Conservation (phyloP, 257 asterid species). For the Solanum chilense region DNA sequence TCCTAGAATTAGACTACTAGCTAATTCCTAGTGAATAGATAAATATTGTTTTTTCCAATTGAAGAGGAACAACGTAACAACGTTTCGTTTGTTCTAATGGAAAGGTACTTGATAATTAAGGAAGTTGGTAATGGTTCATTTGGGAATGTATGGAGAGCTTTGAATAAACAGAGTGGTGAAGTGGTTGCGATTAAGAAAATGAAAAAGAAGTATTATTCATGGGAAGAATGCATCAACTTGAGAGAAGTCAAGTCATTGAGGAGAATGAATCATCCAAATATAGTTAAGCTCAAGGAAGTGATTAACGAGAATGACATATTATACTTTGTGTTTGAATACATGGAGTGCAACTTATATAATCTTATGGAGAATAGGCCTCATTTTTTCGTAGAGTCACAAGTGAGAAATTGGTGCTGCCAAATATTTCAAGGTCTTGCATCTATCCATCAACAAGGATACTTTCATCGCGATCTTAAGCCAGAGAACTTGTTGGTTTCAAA, state of each 20-base stretch:
- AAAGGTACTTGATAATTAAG: slow-evolving; percentile 73
- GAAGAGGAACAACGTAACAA: slow-evolving; percentile 4
- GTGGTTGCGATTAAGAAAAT: slow-evolving; percentile 92
- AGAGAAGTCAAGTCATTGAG: slow-evolving; percentile 98
- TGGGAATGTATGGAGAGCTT: slow-evolving; percentile 92
- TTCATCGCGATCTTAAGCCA: slow-evolving; percentile 98
- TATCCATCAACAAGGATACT: slow-evolving; percentile 85
- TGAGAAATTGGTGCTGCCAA: slow-evolving; percentile 89
- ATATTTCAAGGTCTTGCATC: slow-evolving; percentile 92
- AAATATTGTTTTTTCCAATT: slow-evolving; percentile 15
- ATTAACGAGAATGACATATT: slow-evolving; percentile 72
- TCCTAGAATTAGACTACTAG: slow-evolving; percentile 22
- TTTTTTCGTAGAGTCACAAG: slow-evolving; percentile 60
- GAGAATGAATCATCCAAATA: slow-evolving; percentile 85
- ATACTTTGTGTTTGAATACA: slow-evolving; percentile 75
- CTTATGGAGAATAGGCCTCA: slow-evolving; percentile 70
- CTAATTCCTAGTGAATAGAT: slow-evolving; percentile 9
- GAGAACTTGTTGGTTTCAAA: slow-evolving; percentile 91
- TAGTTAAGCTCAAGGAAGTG: slow-evolving; percentile 90
- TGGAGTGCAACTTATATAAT: slow-evolving; percentile 92
- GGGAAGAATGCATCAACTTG: slow-evolving; percentile 94
- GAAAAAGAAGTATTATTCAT: slow-evolving; percentile 90
- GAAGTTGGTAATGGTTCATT: slow-evolving; percentile 97
- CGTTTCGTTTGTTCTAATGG: slow-evolving; percentile 32
- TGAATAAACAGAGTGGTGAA: slow-evolving; percentile 89